Evolutionary conservation across 768 basidiomycete species (phyloP).

Genomic region (Boletus patriciae): DNA sequence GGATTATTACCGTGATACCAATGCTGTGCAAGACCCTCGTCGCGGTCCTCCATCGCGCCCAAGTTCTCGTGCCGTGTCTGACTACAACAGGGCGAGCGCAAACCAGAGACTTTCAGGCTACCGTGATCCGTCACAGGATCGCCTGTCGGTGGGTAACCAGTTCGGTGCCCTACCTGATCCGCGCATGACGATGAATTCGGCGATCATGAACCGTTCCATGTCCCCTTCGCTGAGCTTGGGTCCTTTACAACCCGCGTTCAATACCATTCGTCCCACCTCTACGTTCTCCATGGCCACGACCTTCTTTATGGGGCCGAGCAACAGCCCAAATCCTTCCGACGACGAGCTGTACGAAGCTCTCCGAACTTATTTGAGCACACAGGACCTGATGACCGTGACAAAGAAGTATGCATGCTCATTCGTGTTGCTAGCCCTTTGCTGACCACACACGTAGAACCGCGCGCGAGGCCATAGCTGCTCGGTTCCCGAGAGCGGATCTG

Average conservation of each 20-base stretch:
- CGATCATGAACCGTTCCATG: constrained; percentile 40
- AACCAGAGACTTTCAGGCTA: constrained; percentile 27
- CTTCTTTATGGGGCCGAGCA: constrained; percentile 49
- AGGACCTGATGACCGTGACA: constrained; percentile 72
- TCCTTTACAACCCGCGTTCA: constrained; percentile 35
- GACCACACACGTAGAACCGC: constrained; percentile 45
- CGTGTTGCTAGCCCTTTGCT: not conserved
- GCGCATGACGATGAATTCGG: constrained; percentile 47
- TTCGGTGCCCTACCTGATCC: constrained; percentile 41
- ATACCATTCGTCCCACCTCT: constrained; percentile 47
- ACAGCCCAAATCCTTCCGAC: constrained; percentile 56
- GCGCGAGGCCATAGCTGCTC: constrained; percentile 58
- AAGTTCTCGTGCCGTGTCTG: constrained; percentile 33
- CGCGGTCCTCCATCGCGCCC: constrained; percentile 29
- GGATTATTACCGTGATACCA: constrained; percentile 63
- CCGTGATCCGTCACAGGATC: constrained; percentile 41
- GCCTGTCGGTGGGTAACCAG: constrained; percentile 32
- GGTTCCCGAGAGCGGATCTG: constrained; percentile 70
- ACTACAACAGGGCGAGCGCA: constrained; percentile 29
- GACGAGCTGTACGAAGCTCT: constrained; percentile 59
- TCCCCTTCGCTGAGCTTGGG: constrained; percentile 32
- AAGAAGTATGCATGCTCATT: constrained; percentile 49
- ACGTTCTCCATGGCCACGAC: constrained; percentile 64
- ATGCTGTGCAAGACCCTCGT: constrained; percentile 37
- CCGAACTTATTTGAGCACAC: constrained; percentile 57